Evolutionary conservation across 2,329 filamentous ascomycete genomes (phyloP), one percentile per base, ranked within the genome.

Genomic region (Pseudocercospora fijiensis): DNA sequence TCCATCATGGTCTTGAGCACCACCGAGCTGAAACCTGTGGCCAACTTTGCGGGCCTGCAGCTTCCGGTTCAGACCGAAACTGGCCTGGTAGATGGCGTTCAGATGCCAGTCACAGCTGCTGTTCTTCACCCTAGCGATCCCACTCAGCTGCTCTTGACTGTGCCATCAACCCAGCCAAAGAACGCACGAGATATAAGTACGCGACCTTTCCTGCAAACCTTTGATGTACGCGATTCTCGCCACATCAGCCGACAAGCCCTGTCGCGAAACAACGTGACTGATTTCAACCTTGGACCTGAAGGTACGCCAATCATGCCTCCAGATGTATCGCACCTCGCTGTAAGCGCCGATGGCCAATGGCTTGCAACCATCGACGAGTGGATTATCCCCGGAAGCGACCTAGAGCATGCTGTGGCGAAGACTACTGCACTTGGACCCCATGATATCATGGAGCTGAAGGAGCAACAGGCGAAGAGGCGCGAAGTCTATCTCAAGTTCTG

Each of bases 401-500:
- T 90, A 13, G 83, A 85, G 43, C 83, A 84, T 61, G 76, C 90
- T 27, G 77, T 81, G 58, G 71, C 76, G 11, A 63, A 63, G 28
- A 67, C 63, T 5, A 45, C 61, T 28, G 61, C 55, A 5, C 58
- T 68, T 9, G 67, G 63, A 16, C 41, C 58, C 10, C 61, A 62
- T 4, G 76, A 79, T 49, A 73, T 78, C 56, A 71, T 74, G 13
- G 69, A 67, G 43, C 63, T 71, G 8, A 60, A 69, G 8, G 80
- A 81, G 58, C 78, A 84, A 65, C 74, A 81, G 76, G 58, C 77
- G 73, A 65, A 80, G 78, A 68, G 82, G 79, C 84, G 84, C 49
- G 94, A 98, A 75, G 85, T 92, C 0, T 90, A 90, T 72, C 82
- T 99, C 57, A 97, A 96, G 75, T 95, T 99, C 75, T 99, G 95